phyloP scores from a whole-genome alignment of 108 stramenopile genomes.

The Tribonema minus region DNA sequence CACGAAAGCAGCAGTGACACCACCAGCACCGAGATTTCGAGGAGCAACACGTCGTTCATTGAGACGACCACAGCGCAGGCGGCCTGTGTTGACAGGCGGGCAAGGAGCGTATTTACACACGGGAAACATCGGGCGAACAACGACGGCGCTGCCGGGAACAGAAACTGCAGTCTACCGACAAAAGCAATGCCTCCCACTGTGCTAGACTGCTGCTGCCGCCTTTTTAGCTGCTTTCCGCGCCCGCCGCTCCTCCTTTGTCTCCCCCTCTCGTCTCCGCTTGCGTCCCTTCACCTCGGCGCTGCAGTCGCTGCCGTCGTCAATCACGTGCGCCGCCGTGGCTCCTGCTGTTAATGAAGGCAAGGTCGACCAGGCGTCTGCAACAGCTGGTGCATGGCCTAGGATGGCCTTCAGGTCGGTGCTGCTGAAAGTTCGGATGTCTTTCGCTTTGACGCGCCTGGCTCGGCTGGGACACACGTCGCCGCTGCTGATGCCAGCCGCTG shows the following conservation, averaged over 20 bases:
- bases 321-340: no score
- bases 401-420: slow-evolving; percentile 45
- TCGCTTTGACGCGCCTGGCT: slow-evolving; percentile 30
- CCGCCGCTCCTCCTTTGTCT: not conserved
- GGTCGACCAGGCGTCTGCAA: not conserved
- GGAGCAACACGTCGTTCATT: no score
- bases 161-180: no score
- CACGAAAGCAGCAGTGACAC: no score
- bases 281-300: not conserved
- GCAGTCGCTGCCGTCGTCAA: not conserved
- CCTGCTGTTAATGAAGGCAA: not conserved
- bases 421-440: slow-evolving; percentile 36
- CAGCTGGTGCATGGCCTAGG: slow-evolving; percentile 29
- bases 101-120: no score
- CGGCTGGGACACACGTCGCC: slow-evolving; percentile 20
- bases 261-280: not conserved
- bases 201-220: not conserved
- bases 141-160: no score
- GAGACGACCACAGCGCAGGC: no score
- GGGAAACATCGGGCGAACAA: no score
- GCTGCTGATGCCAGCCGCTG: not conserved
- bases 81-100: no score
- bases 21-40: no score
- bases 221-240: not conserved
- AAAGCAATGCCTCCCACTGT: no score